phyloP scores from a whole-genome alignment of 2,329 filamentous ascomycete genomes.

The Helminthosporium solani region DNA sequence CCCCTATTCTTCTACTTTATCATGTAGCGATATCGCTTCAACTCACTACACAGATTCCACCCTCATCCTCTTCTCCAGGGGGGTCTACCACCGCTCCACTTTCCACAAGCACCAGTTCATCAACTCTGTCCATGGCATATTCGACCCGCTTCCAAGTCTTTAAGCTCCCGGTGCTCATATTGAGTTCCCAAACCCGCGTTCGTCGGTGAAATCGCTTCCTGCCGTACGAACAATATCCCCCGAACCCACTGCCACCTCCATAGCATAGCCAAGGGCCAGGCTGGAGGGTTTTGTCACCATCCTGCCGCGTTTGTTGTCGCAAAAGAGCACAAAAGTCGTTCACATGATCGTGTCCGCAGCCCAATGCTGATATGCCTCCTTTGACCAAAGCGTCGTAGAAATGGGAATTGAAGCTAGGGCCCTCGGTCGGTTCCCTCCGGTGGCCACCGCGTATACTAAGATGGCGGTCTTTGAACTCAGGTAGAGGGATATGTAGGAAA shows the following conservation, averaged over 20 bases:
- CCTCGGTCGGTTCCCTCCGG: slow-evolving; percentile 79
- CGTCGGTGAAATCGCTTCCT: slow-evolving; percentile 69
- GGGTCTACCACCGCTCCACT: slow-evolving; percentile 23
- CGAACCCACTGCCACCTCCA: slow-evolving; percentile 84
- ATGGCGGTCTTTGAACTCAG: slow-evolving; percentile 69
- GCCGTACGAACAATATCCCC: slow-evolving; percentile 85
- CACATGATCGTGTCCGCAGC: slow-evolving; percentile 89
- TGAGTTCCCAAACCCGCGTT: slow-evolving; percentile 82
- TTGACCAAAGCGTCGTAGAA: slow-evolving; percentile 84
- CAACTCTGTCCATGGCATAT: slow-evolving; percentile 46
- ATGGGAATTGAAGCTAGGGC: slow-evolving; percentile 81
- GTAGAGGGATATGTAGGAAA: slow-evolving; percentile 92
- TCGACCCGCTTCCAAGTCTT: slow-evolving; percentile 87
- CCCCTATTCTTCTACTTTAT: slow-evolving; percentile 6
- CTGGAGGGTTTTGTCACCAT: slow-evolving; percentile 15
- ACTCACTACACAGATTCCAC: slow-evolving; percentile 17
- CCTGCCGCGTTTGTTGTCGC: slow-evolving; percentile 23
- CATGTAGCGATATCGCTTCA: no score
- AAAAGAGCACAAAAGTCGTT: slow-evolving; percentile 81
- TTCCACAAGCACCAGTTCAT: slow-evolving; percentile 38
- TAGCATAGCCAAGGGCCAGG: slow-evolving; percentile 63
- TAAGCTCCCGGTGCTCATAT: slow-evolving; percentile 83
- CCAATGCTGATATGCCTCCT: slow-evolving; percentile 78
- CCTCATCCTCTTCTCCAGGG: slow-evolving; percentile 19
- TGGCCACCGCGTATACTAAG: slow-evolving; percentile 63